Evolutionary conservation across 1,284 basidiomycete genomes (phyloP), one percentile per base, ranked within the genome.

Genomic region (Porodaedalea pini): DNA sequence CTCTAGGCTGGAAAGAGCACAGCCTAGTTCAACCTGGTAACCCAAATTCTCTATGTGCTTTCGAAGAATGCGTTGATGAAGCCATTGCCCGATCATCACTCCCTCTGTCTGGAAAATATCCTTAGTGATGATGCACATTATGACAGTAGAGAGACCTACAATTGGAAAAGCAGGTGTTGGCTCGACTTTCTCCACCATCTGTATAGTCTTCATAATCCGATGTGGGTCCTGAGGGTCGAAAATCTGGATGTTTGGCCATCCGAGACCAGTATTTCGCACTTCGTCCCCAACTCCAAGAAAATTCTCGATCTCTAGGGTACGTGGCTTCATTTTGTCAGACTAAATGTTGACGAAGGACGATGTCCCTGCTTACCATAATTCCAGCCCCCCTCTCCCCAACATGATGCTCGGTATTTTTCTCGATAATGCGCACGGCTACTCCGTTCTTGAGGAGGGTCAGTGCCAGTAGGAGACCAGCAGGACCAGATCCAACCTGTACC

Each of bases 1-100:
- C 17, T 51, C 47, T 17, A 62, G 19, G 2, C 40, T 25, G 19
- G 53, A 11, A 19, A 63, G 39, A 29, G 21, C 45, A 7, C 48
- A 56, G 27, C 54, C 45, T 10, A 62, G 52, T 39, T 63, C 61
- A 17, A 61, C 43, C 4, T 51, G 19, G 4, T 49, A 29, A 4
- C 60, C 62, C 15, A 51, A 48, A 11, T 39, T 27, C 25, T 49
- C 51, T 31, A 63, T 23, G 13, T 58, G 50, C 7, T 51, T 11
- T 11, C 58, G 50, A 17, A 62, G 27, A 7, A 63, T 55, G 19
- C 23, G 44, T 45, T 63, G 56, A 19, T 59, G 56, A 10, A 32
- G 29, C 13, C 23, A 49, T 34, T 63, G 62, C 21, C 53, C 47
- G 4, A 63, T n/a, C 25, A 51, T 36, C 13, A 51, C 45, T 17